A percentile compares a stretch with the other conserved stretches of the same genome.
These are phyloP conservation scores for Xanthoconium stramineum DNA, from an alignment of 768 basidiomycete species.

Conservation along the genomic window DNA sequence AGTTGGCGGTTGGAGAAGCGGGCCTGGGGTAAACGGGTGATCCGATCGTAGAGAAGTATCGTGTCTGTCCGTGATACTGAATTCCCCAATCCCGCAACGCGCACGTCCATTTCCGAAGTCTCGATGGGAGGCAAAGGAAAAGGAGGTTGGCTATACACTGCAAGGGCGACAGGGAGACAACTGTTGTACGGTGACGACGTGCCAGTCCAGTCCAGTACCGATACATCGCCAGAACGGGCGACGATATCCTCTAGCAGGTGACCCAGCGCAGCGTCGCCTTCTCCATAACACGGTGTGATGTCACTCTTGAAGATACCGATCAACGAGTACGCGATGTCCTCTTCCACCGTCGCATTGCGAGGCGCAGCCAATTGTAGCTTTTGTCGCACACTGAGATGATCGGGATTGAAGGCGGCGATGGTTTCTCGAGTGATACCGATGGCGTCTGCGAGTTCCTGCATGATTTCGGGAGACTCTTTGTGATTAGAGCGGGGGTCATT, in stretches of 20 bases:
- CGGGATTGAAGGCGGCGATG: conserved; percentile 1
- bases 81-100: neutral
- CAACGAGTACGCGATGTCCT: conserved; percentile 8
- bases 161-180: conserved; percentile 7
- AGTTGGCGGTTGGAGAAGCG: neutral
- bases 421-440: conserved; percentile 1
- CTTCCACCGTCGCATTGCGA: conserved; percentile 5
- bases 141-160: neutral
- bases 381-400: conserved; percentile 4
- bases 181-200: conserved; percentile 12
- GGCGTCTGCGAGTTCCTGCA: conserved; percentile 6
- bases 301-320: conserved; percentile 9
- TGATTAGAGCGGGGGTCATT: neutral
- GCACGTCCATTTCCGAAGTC: neutral
- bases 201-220: conserved; percentile 12
- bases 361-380: conserved; percentile 12
- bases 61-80: no score
- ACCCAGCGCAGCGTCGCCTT: conserved; percentile 1
- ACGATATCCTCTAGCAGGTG: conserved; percentile 15
- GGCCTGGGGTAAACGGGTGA: neutral
- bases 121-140: no score
- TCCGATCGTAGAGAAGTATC: no score
- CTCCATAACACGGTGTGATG: conserved; percentile 1
- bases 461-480: neutral
- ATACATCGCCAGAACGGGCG: conserved; percentile 4